These are phyloP conservation scores for Colletotrichum filicis DNA, from an alignment of 2,329 filamentous ascomycete genomes.

Conservation along the genomic window DNA sequence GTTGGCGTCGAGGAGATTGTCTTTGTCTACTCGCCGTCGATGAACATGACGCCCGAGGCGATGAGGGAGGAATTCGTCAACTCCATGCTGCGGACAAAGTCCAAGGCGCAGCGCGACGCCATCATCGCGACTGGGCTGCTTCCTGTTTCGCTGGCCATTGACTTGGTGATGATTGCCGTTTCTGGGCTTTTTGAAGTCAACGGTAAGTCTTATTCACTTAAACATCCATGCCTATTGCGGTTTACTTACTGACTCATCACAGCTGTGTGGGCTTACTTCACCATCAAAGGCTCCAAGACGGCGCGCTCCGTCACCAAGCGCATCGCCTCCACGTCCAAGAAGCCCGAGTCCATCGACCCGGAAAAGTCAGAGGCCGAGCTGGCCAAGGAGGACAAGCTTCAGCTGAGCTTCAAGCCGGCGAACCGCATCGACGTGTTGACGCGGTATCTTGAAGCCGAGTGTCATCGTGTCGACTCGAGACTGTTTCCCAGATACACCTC, in stretches of 20 bases:
- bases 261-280: conserved; percentile 33
- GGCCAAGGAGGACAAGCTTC: conserved; percentile 31
- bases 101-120: conserved; percentile 32
- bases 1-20: conserved; percentile 32
- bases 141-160: conserved; percentile 24
- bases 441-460: conserved; percentile 26
- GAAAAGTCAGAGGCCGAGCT: conserved; percentile 24
- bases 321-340: conserved; percentile 23
- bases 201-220: not conserved
- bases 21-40: conserved; percentile 29
- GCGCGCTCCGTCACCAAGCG: conserved; percentile 30
- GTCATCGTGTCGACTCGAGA: conserved; percentile 25
- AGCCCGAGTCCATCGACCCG: conserved; percentile 27
- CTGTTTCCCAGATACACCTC: conserved; percentile 24
- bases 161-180: conserved; percentile 24
- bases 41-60: conserved; percentile 32
- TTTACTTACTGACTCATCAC: not conserved
- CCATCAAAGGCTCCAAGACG: conserved; percentile 32
- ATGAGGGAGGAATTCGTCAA: conserved; percentile 33
- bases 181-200: conserved; percentile 29
- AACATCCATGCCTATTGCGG: too few relatives aligned
- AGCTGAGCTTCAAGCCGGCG: conserved; percentile 22
- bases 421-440: conserved; percentile 24
- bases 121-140: conserved; percentile 30
- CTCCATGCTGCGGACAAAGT: conserved; percentile 30